These are phyloP conservation scores for Penicillium parvum DNA, from an alignment of 495 filamentous ascomycete species.

Conservation along the genomic window DNA sequence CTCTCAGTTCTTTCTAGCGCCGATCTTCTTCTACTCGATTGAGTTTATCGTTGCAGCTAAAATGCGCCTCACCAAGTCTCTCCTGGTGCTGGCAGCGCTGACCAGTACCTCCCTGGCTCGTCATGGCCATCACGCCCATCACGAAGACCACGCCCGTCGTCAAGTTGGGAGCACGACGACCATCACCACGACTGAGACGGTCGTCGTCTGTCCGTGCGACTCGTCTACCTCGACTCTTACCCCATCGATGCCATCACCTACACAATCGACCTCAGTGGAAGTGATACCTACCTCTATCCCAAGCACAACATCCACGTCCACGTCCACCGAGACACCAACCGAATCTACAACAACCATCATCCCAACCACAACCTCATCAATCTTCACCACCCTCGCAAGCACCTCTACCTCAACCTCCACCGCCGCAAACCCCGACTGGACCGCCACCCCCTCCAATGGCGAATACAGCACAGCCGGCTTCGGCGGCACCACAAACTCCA, in stretches of 20 bases:
- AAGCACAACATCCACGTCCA: not conserved
- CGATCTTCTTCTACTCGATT: not conserved
- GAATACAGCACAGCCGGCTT: constrained; percentile 26
- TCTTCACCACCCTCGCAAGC: not conserved
- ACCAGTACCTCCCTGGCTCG: constrained; percentile 22
- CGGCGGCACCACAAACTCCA: constrained; percentile 27
- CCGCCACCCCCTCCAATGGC: constrained; percentile 17
- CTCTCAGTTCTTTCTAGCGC: not conserved
- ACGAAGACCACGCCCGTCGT: constrained; percentile 24
- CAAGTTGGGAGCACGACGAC: constrained; percentile 11
- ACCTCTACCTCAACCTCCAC: constrained; percentile 5
- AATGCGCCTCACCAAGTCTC: constrained; percentile 33
- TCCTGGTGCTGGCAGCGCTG: constrained; percentile 32
- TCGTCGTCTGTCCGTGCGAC: constrained; percentile 12
- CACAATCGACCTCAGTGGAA: not conserved
- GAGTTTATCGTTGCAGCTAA: constrained; percentile 8
- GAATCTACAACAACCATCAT: not conserved
- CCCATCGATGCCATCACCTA: not conserved
- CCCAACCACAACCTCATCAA: constrained; percentile 2
- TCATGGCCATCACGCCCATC: constrained; percentile 6
- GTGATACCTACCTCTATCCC: constrained; percentile 1
- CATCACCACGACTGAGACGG: constrained; percentile 10
- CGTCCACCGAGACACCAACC: constrained; percentile 1
- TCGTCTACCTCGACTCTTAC: constrained; percentile 2
- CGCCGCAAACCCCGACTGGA: constrained; percentile 17